These are phyloP conservation scores for Yamadazyma diddensiae DNA, from an alignment of 1,139 yeast species.

Conservation along the genomic window DNA sequence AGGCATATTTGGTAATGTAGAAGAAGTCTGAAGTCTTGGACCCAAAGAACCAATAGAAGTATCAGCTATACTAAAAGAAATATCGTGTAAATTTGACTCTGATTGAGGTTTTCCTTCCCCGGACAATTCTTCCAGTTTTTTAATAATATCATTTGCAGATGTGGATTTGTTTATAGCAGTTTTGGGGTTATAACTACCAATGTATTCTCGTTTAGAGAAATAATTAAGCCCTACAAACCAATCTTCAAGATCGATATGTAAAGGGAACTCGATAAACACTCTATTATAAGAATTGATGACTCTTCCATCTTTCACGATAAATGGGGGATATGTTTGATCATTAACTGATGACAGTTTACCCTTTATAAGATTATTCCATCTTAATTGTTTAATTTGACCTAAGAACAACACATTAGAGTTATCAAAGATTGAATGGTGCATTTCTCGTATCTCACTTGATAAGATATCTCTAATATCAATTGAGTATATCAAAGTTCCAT, in stretches of 20 bases:
- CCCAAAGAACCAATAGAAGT: constrained; percentile 7
- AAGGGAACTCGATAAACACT: constrained; percentile 60
- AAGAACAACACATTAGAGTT: constrained; percentile 56
- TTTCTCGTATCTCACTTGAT: constrained; percentile 64
- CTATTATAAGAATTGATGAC: constrained; percentile 34
- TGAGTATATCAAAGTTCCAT: constrained; percentile 64
- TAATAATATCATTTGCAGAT: constrained; percentile 11
- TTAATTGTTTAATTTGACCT: constrained; percentile 53
- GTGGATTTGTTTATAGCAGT: constrained; percentile 19
- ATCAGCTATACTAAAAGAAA: constrained; percentile 11
- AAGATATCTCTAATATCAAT: constrained; percentile 55
- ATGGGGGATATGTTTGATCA: constrained; percentile 22
- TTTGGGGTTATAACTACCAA: constrained; percentile 33
- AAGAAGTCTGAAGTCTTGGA: not conserved
- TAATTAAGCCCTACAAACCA: constrained; percentile 78
- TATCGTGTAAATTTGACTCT: constrained; percentile 1
- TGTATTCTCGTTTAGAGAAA: constrained; percentile 61
- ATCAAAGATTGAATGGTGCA: constrained; percentile 68
- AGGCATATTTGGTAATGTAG: not conserved
- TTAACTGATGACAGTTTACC: constrained; percentile 25
- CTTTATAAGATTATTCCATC: constrained; percentile 42
- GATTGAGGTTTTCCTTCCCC: constrained; percentile 3
- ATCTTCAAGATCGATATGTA: constrained; percentile 73
- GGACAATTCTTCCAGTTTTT: constrained; percentile 9
- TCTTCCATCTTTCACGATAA: constrained; percentile 35